These are phyloP conservation scores for Phtheirospermum japonicum DNA, from an alignment of 257 asterid genomes.

Conservation along the genomic window DNA sequence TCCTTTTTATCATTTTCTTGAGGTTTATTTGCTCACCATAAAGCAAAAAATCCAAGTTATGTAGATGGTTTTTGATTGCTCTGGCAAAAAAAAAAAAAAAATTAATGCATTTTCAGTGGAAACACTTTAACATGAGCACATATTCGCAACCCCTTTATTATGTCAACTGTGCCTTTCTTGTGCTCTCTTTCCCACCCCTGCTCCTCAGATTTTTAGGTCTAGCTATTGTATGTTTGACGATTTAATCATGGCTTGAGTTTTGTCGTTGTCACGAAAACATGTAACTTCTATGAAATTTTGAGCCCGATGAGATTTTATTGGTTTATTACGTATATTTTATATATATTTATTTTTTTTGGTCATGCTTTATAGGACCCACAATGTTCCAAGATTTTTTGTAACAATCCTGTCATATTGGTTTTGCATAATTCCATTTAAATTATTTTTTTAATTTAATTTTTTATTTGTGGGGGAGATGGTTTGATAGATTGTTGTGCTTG, in stretches of 20 bases:
- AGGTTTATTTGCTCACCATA: no score
- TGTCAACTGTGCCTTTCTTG: neutral
- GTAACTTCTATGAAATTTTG: slow-evolving; percentile 4
- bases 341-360: neutral
- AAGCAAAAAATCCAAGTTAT: no score
- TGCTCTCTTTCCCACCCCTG: neutral
- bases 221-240: slow-evolving; percentile 1
- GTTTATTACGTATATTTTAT: neutral
- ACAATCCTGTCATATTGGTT: slow-evolving; percentile 7
- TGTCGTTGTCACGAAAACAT: neutral
- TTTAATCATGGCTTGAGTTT: neutral
- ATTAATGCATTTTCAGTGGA: neutral
- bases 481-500: slow-evolving; percentile 63
- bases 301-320: neutral
- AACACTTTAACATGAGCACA: neutral
- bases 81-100: no score
- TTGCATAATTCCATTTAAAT: neutral
- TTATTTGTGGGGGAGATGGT: slow-evolving; percentile 19
- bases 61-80: no score
- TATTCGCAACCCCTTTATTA: neutral
- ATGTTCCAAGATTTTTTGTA: neutral
- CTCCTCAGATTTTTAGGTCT: neutral
- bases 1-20: no score
- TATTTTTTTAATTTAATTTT: slow-evolving; percentile 2
- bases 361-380: neutral